These are phyloP conservation scores for Skeletonema marinoi DNA, from an alignment of 108 stramenopile genomes.

Conservation along the genomic window DNA sequence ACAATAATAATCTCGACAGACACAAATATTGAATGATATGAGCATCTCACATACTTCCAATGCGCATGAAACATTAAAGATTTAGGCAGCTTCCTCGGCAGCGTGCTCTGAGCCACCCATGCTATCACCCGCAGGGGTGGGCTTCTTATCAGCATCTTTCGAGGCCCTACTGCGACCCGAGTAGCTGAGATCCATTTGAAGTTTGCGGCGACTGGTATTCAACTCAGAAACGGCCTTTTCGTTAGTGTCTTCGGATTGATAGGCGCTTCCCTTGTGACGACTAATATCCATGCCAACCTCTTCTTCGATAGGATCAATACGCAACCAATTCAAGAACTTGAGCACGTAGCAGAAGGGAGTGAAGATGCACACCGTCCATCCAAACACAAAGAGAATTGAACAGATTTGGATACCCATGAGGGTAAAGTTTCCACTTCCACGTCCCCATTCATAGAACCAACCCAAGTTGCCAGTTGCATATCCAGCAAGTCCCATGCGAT, in stretches of 20 bases:
- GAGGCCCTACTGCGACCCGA: not conserved
- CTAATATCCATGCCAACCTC: constrained; percentile 85
- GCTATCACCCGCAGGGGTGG: not conserved
- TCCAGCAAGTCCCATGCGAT: constrained; percentile 18
- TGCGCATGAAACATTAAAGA: not conserved
- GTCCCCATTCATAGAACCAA: constrained; percentile 66
- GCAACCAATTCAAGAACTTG: constrained; percentile 72
- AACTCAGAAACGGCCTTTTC: constrained; percentile 69
- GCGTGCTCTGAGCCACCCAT: not conserved
- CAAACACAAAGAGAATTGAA: constrained; percentile 72
- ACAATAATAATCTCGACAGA: not conserved
- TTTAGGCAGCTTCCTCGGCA: not conserved
- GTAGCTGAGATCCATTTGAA: not conserved
- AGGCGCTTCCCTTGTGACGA: constrained; percentile 83
- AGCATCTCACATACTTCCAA: not conserved
- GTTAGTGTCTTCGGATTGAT: constrained; percentile 62
- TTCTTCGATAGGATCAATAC: constrained; percentile 85
- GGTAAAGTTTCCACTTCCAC: constrained; percentile 61
- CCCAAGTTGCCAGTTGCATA: constrained; percentile 28
- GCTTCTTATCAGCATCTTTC: not conserved
- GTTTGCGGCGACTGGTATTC: constrained; percentile 56
- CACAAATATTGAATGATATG: too few relatives aligned
- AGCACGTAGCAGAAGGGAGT: constrained; percentile 82
- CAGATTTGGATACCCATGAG: constrained; percentile 74
- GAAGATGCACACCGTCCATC: constrained; percentile 78